Base-by-base conservation (phyloP, 805 yeast species). In the Ogataea pilisensis region DNA sequence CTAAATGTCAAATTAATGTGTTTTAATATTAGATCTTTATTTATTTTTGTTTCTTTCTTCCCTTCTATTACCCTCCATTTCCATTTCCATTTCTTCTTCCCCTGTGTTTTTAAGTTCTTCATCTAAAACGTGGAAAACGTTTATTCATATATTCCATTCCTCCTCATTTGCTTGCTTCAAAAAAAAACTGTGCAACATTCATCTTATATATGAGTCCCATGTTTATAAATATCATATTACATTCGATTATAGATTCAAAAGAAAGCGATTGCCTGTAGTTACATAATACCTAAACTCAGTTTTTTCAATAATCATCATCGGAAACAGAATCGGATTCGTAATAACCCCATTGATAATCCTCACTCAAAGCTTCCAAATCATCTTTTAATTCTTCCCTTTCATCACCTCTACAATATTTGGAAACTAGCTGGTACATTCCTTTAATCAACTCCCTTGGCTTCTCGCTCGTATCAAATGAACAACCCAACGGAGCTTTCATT, bases 321-420 rank as follows among this genome's bases (percentile, higher is more conserved):
- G 54, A 60, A n/a, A 65, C 69, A 25, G 54, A 70, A 12, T 68
- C 72, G 49, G 71, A 75, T 35, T 66, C 70, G 37, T 69, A 66
- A 57, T 72, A 77, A 0, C 83, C 84, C 43, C 60, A 58, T 32
- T 73, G 75, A 48, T 78, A 80, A 39, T 69, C 73, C 3, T 63
- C 58, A 1, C 72, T 69, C 31, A 75, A 38, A 3, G 59, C 55
- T 2, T 68, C 72, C 8, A 80, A 47, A 18, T 69, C 68, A 32
- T 80, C 80, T 11, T 72, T 65, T 37, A 78, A 52, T 31, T 76
- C 82, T 31, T 72, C 78, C 44, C 78, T 63, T 28, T 77, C 83
- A 44, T 77, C 83, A 12, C 64, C 57, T 18, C 57, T 44, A 34
- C 65, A 54, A 31, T 39, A 50, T 31, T 50, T 54, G 1, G 51